These are phyloP conservation scores for Alternaria panax DNA, from an alignment of 2,329 filamentous ascomycete species.

Conservation along the genomic window DNA sequence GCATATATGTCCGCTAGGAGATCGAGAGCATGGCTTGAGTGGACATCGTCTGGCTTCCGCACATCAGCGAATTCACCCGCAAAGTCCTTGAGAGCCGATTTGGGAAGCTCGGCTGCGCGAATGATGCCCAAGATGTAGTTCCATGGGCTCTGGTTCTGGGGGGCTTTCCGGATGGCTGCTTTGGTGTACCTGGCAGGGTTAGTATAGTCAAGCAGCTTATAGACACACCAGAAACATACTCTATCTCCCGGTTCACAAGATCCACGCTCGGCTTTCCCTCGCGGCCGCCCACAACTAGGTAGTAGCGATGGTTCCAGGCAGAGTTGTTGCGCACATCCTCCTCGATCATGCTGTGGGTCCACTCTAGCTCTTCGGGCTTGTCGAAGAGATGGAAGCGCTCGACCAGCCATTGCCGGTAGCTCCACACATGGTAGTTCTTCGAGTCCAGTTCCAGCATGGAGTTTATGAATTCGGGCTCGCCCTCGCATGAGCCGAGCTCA, in stretches of 20 bases:
- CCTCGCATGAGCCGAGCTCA: constrained; percentile 64
- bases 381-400: constrained; percentile 64
- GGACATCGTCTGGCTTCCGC: constrained; percentile 60
- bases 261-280: constrained; percentile 55
- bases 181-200: constrained; percentile 60
- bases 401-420: constrained; percentile 84
- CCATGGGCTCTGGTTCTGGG: constrained; percentile 95
- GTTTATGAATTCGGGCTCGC: constrained; percentile 78
- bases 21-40: constrained; percentile 71
- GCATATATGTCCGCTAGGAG: constrained; percentile 73
- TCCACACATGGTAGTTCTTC: constrained; percentile 99
- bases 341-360: constrained; percentile 75
- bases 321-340: constrained; percentile 93
- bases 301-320: constrained; percentile 97
- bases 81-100: constrained; percentile 61
- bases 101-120: constrained; percentile 65
- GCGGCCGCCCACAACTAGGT: constrained; percentile 76
- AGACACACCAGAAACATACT: constrained; percentile 55
- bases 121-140: constrained; percentile 85
- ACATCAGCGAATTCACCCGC: constrained; percentile 62
- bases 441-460: constrained; percentile 84
- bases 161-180: constrained; percentile 76
- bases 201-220: constrained; percentile 22
- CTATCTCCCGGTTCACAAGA: constrained; percentile 76
- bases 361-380: constrained; percentile 69